Evolutionary conservation across 805 yeast species (phyloP), one percentile per base, ranked within the genome.

Genomic region (Millerozyma acaciae): DNA sequence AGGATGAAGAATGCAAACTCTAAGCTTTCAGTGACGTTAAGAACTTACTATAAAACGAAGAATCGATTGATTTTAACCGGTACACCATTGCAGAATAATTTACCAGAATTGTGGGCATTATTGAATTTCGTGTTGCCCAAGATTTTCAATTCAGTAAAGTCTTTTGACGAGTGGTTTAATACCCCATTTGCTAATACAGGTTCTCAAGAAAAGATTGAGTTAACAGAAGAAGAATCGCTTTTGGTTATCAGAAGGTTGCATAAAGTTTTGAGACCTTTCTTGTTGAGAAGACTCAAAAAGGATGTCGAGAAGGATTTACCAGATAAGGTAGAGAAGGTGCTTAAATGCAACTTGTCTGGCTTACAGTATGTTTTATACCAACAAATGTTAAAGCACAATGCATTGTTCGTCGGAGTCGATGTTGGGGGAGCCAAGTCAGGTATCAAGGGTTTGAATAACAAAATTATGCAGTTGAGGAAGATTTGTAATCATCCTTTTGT

Each of bases 131-230:
- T 83, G 14, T 69, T 84, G 41, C 95, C 95, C 6, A 81, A 83
- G 49, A 80, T 84, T 55, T 84, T 84, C 70, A 84, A 84, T 51
- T 84, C 93, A 21, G 93, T 82, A 8, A 82, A 84, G 51, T 80
- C 90, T 6, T 84, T 84, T 51, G 93, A 84, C 51, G 94, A 84
- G 52, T 84, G 95, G 94, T 84, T 84, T 53, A 84, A 84, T 50
- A 84, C 94, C 0, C 94, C 94, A 5, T 84, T 84, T 61, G 90
- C 89, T 4, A 84, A 82, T 43, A 79, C 93, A 12, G 94, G 94
- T 37, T 68, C 79, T 10, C 90, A 82, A 55, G 94, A 84, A 47
- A 81, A 81, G 55, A 70, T 84, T 33, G 93, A 80, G 41, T 68
- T 84, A 42, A 79, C 87, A 0, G 95, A 84, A 73, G 95, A 84